These are phyloP conservation scores for Lichtheimia ornata DNA, from an alignment of 371 early-diverging fungal genomes.

Conservation along the genomic window DNA sequence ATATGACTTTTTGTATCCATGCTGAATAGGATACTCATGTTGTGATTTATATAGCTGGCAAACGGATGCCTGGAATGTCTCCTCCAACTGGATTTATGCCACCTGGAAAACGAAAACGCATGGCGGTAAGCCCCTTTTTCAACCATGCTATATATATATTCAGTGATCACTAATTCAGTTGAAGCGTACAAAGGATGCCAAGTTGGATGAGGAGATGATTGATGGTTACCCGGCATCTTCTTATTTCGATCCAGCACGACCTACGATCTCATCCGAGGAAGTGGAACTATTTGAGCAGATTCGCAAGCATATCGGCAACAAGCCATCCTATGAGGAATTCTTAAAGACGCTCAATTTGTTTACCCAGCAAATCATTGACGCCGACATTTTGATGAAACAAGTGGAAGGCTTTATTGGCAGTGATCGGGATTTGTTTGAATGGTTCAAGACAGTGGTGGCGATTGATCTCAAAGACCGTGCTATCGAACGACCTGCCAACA, in stretches of 20 bases:
- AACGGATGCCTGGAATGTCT: conserved; percentile 5
- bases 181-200: conserved; percentile 7
- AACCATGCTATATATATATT: not conserved
- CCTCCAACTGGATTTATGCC: conserved; percentile 5
- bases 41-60: conserved; percentile 7
- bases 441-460: conserved; percentile 93
- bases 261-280: conserved; percentile 64
- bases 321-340: conserved; percentile 90
- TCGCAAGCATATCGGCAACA: conserved; percentile 79
- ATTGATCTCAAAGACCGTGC: conserved; percentile 65
- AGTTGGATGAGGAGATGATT: conserved; percentile 17
- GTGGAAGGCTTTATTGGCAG: conserved; percentile 78
- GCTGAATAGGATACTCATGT: no score
- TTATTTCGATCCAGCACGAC: conserved; percentile 13
- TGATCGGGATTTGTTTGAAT: conserved; percentile 78
- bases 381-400: conserved; percentile 75
- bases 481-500: conserved; percentile 36
- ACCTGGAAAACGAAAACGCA: conserved; percentile 13
- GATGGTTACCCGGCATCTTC: conserved; percentile 14
- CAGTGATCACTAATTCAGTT: not conserved
- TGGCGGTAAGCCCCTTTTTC: not conserved
- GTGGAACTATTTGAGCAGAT: conserved; percentile 87
- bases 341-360: conserved; percentile 92
- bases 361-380: conserved; percentile 91
- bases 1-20: no score